Evolutionary conservation across 192 early-diverging fungal species (phyloP), one percentile per base, ranked within the genome.

Genomic region (Backusella mclennaniae): DNA sequence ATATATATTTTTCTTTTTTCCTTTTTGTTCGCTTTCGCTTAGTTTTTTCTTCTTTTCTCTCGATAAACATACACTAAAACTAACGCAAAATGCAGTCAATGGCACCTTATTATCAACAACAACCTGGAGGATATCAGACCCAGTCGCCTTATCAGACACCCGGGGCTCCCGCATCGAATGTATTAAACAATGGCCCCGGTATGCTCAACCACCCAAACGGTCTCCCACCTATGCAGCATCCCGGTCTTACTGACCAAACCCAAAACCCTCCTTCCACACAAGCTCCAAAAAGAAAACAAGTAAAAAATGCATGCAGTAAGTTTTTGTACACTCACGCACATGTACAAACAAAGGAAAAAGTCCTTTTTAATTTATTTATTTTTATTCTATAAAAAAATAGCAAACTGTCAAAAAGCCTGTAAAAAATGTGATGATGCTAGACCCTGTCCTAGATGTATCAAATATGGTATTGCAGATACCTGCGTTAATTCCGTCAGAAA

Each of bases 351-450:
- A 39, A 71, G 69, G 19, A 41, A 42, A 44, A 42, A 29, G 21
- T 12, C 9, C 49, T 66, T 38, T 49, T 66, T 42, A 41, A 63
- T n/a, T 21, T 53, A 38, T 12, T 39, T 59, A 35, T 21, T 74
- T 53, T 76, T 71, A 33, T 75, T 75, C 17, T 39, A 17, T 19
- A 49, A 56, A 70, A 63, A 69, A 46, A 39, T 83, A 89, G 86
- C 93, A 38, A 93, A 96, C 73, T 97, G 95, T 73, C 92, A 94
- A 84, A 91, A 92, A 49, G 90, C 95, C 0, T 96, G 95, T 83
- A 98, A 98, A 82, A 97, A 96, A 81, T 97, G 96, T 80, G 95
- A 94, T 75, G 90, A 92, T 69, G 90, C 80, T n/a, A 80, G 96
- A 67, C 96, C 96, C 2, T 97, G 96, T 77, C 79, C 83, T 77